Base-by-base conservation (phyloP, 1,284 basidiomycete species). In the Schizophyllum amplum region DNA sequence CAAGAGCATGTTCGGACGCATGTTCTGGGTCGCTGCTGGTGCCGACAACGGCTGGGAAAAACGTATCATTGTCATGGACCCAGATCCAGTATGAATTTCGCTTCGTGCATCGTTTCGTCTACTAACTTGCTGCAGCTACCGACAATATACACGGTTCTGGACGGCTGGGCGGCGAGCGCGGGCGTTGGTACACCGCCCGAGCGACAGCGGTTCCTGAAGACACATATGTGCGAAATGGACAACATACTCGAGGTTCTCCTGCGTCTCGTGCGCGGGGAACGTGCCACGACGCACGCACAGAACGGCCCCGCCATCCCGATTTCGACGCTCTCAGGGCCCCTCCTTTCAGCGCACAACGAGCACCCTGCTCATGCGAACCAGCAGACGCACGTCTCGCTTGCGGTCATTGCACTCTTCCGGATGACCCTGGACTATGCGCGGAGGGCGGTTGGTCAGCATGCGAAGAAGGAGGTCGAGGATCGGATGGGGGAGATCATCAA, bases 321-420 rank as follows among this genome's bases (percentile, higher is more conserved):
- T 26, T 76, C 77, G 5, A 82, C 77, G 63, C 72, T 86, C 53
- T 79, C 80, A 56, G 83, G 86, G 5, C 83, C 83, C 46, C 75
- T 86, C 59, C 74, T 85, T 1, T 76, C 85, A 22, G 90, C 90
- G 15, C 77, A 92, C 42, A 77, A 82, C 3, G 81, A 83, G 22
- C 83, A 84, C 49, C 90, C 89, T 5, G 83, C 89, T 5, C 92
- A 94, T 66, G 86, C 86, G 20, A 77, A 82, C 51, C 90, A 95
- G 66, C 94, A 98, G 73, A 97, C 93, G 1, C 94, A 95, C 64
- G 89, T 96, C 27, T 92, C 89, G 6, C 79, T 98, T 22, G 92
- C 94, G 4, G 91, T 98, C 24, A 76, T 97, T 58, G 92, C 93
- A 6, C 83, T 98, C 68, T 94, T 93, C 73, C 81, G 90, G 46